Evolutionary conservation across 768 basidiomycete genomes (phyloP).

Genomic region (Guyanaporus albipodus): DNA sequence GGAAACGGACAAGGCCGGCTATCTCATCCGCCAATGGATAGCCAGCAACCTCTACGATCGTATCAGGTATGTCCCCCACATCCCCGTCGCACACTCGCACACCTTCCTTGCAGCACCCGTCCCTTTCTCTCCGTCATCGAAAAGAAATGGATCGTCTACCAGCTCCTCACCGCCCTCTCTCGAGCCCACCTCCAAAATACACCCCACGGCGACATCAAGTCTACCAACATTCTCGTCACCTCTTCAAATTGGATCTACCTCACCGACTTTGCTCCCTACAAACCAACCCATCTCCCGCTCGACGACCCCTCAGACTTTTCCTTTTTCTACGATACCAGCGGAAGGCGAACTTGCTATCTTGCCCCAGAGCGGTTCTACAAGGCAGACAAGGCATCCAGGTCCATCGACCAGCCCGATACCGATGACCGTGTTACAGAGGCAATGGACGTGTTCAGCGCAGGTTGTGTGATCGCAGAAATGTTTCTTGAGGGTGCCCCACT

Average conservation of each 20-base stretch:
- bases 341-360: conserved; percentile 89
- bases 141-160: conserved; percentile 98
- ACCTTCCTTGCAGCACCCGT: conserved; percentile 62
- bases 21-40: conserved; percentile 91
- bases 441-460: conserved; percentile 96
- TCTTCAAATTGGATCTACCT: conserved; percentile 96
- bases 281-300: conserved; percentile 91
- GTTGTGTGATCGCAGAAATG: conserved; percentile 93
- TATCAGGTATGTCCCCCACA: conserved; percentile 68
- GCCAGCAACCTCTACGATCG: conserved; percentile 94
- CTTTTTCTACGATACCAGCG: conserved; percentile 96
- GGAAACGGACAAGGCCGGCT: conserved; percentile 95
- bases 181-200: conserved; percentile 82
- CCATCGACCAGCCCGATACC: conserved; percentile 48
- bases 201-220: conserved; percentile 98
- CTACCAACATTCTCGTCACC: conserved; percentile 93
- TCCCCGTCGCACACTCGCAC: background rate
- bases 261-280: conserved; percentile 92
- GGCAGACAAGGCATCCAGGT: conserved; percentile 61
- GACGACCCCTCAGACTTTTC: conserved; percentile 98
- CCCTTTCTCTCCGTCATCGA: conserved; percentile 89
- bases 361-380: conserved; percentile 96
- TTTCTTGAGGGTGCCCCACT: conserved; percentile 92
- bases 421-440: conserved; percentile 86
- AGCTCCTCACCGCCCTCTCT: conserved; percentile 79